Evolutionary conservation across 164 flowering plant genomes (phyloP).

Genomic region (Taxillus chinensis): DNA sequence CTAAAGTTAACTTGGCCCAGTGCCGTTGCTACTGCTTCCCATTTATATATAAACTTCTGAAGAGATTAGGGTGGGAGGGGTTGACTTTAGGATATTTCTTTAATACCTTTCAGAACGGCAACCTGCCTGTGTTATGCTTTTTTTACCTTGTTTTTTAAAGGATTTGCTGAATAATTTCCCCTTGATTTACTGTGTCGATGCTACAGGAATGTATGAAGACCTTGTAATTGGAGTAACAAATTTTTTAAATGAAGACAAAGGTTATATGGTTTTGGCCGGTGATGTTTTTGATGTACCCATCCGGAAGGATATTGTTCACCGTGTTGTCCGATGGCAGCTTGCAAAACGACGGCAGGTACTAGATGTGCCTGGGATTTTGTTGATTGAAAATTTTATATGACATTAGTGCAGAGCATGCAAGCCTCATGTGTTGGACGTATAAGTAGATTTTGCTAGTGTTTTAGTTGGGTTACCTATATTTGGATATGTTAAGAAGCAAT

Average conservation of each 20-base stretch:
- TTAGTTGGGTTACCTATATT: too few species aligned
- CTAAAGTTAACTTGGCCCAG: too few species aligned
- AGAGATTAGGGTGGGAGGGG: too few species aligned
- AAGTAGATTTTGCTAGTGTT: too few species aligned
- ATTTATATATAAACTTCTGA: too few species aligned
- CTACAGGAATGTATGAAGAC: constrained; percentile 64
- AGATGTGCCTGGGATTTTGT: not conserved
- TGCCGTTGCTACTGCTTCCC: too few species aligned
- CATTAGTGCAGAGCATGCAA: not conserved
- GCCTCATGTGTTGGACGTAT: too few species aligned
- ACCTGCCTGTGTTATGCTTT: too few species aligned
- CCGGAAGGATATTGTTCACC: constrained; percentile 87
- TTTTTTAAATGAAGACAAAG: constrained; percentile 77
- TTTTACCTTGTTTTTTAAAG: too few species aligned
- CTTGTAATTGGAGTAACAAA: constrained; percentile 77
- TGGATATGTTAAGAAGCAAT: too few species aligned
- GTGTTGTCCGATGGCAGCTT: constrained; percentile 95
- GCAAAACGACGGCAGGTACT: constrained; percentile 89
- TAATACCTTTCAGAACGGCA: too few species aligned
- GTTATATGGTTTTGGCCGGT: constrained; percentile 80
- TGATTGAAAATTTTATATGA: not conserved
- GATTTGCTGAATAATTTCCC: not conserved
- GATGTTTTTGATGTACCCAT: constrained; percentile 97
- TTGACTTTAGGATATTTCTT: too few species aligned
- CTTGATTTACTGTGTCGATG: constrained; percentile 5